Conservation (phyloP, 176 grass and related monocot genomes). For the Tuctoria greenei region DNA sequence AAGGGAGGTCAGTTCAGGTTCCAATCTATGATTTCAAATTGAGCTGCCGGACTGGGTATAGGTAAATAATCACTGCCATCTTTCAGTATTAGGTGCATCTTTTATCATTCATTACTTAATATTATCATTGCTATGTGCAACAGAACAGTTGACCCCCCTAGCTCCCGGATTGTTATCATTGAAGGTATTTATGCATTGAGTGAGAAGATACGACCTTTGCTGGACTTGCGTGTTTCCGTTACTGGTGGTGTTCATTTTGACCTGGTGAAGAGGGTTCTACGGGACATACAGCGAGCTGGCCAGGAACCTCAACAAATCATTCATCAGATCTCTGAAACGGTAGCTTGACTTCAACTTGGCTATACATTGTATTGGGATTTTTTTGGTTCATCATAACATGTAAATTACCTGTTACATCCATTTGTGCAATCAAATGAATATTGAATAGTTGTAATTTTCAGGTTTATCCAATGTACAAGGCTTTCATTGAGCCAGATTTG, state of each 20-base stretch:
- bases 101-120: conserved; percentile 34
- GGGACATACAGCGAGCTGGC: conserved; percentile 94
- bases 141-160: conserved; percentile 87
- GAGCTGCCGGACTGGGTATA: conserved; percentile 88
- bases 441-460: conserved; percentile 35
- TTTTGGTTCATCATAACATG: conserved; percentile 20
- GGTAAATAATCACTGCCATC: conserved; percentile 42
- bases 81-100: conserved; percentile 23
- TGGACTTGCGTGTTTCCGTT: conserved; percentile 94
- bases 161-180: conserved; percentile 82
- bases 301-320: conserved; percentile 99
- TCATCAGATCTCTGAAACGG: conserved; percentile 96
- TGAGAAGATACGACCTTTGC: conserved; percentile 71
- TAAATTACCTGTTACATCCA: background rate
- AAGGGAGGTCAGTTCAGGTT: conserved; percentile 81
- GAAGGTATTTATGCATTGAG: conserved; percentile 97
- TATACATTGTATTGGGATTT: conserved; percentile 1
- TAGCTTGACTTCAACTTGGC: conserved; percentile 40
- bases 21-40: conserved; percentile 97
- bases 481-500: conserved; percentile 95
- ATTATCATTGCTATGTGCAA: conserved; percentile 31
- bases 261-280: conserved; percentile 94
- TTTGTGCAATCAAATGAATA: conserved; percentile 7
- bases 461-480: conserved; percentile 99
- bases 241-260: conserved; percentile 99